These are phyloP conservation scores for Oenanthe javanica DNA, from an alignment of 140 eudicot genomes.

Conservation along the genomic window DNA sequence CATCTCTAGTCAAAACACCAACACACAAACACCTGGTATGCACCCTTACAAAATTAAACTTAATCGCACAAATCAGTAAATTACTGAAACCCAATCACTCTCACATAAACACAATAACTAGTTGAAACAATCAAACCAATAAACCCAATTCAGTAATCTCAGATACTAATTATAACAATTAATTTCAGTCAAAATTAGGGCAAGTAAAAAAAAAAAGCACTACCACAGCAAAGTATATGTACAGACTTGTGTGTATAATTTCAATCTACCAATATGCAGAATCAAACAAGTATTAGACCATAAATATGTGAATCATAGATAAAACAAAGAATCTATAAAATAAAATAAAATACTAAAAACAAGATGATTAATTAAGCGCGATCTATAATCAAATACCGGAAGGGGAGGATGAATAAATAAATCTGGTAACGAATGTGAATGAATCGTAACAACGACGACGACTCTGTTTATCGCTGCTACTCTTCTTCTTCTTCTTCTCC, in stretches of 20 bases:
- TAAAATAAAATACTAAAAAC: neutral
- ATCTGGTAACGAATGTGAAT: neutral
- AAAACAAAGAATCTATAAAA: too few relatives aligned
- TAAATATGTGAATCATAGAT: neutral
- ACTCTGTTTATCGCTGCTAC: neutral
- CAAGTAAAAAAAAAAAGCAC: neutral
- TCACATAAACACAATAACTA: neutral
- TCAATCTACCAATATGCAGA: neutral
- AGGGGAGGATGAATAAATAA: neutral
- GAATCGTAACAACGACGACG: neutral
- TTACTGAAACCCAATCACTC: neutral
- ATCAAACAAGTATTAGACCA: neutral
- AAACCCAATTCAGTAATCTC: neutral
- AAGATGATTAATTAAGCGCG: neutral
- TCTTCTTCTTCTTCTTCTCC: neutral
- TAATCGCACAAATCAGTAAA: neutral
- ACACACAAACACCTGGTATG: slow-evolving; percentile 1
- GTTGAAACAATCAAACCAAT: neutral
- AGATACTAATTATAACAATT: neutral
- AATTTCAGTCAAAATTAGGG: neutral
- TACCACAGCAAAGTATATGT: neutral
- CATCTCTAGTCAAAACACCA: slow-evolving; percentile 26
- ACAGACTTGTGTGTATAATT: too few relatives aligned
- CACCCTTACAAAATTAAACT: neutral
- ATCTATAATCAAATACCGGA: neutral